Evolutionary conservation across 306 rosid genomes (phyloP), one percentile per base, ranked within the genome.

Genomic region (Hippophae tibetana): DNA sequence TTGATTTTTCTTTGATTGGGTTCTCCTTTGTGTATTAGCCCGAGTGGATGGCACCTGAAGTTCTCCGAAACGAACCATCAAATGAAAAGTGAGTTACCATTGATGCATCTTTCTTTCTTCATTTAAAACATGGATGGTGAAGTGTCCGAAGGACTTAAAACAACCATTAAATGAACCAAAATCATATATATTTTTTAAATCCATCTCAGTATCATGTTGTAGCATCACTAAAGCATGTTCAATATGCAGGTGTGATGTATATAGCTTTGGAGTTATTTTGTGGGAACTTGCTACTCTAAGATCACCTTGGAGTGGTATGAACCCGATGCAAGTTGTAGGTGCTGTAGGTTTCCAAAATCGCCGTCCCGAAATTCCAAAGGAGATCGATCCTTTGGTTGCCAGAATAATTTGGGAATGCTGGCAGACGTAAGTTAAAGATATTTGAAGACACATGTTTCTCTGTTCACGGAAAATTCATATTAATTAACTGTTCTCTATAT

Each of bases 21-120:
- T 2, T 67, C 59, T 47, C 50, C 1, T 82, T 69, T 25, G 31
- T 63, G 31, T 77, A 60, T 64, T 76, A 93, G 99, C 99, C 99
- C 60, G 99, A 93, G 80, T 93, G 99, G 99, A 93, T 93, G 99
- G 95, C 99, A 52, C 99, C 97, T 18, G 99, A 92, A 74, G 99
- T 92, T 82, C 95, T 92, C 67, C 94, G 97, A 62, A 93, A 93
- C 23, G 99, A 93, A 60, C 96, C 95, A 71, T 93, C 99, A 62
- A 93, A 93, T 77, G 99, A 93, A 79, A 93, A 93, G 98, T 87
- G 76, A 87, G 81, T 14, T 64, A 13, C 51, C 42, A 23, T 11
- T 42, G 40, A 56, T 55, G 45, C 54, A 2, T 59, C 31, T 42
- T 50, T 73, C 43, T 13, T 7, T 58, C 47, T 13, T 7, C 54